These are phyloP conservation scores for Fusarium neocosmosporiellum DNA, from an alignment of 2,329 filamentous ascomycete genomes.

Conservation along the genomic window DNA sequence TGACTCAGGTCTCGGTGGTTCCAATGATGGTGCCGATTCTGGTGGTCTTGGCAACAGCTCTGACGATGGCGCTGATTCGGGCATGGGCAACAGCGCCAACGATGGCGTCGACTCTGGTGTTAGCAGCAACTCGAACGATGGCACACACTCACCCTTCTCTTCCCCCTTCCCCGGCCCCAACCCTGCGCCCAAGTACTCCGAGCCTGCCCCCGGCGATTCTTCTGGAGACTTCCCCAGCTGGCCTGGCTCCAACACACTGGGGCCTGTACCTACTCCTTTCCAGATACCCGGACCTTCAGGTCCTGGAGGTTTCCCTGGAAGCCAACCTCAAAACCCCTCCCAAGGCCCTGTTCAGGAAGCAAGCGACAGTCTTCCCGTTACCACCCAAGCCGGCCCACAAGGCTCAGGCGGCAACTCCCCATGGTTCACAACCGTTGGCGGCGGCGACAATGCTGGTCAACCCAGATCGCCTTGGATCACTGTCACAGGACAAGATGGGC, in stretches of 20 bases:
- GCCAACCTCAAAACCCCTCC: conserved; percentile 18
- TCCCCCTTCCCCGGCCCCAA: conserved; percentile 26
- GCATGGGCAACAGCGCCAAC: neutral
- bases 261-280: conserved; percentile 26
- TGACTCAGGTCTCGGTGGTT: conserved; percentile 17
- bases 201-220: conserved; percentile 21
- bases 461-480: conserved; percentile 27
- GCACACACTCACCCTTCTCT: conserved; percentile 9
- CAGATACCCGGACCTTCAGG: conserved; percentile 19
- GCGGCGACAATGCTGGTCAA: conserved; percentile 12
- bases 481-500: conserved; percentile 33
- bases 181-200: conserved; percentile 38
- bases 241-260: conserved; percentile 23
- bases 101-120: conserved; percentile 1
- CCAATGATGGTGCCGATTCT: conserved; percentile 1
- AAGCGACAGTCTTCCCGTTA: conserved; percentile 32
- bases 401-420: conserved; percentile 22
- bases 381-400: conserved; percentile 30
- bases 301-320: conserved; percentile 21
- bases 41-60: neutral
- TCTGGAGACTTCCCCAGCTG: conserved; percentile 27
- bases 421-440: conserved; percentile 26
- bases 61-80: conserved; percentile 1
- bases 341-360: conserved; percentile 25
- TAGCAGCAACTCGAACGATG: conserved; percentile 16